These are phyloP conservation scores for Castanopsis chinensis DNA, from an alignment of 306 rosid species.

Conservation along the genomic window DNA sequence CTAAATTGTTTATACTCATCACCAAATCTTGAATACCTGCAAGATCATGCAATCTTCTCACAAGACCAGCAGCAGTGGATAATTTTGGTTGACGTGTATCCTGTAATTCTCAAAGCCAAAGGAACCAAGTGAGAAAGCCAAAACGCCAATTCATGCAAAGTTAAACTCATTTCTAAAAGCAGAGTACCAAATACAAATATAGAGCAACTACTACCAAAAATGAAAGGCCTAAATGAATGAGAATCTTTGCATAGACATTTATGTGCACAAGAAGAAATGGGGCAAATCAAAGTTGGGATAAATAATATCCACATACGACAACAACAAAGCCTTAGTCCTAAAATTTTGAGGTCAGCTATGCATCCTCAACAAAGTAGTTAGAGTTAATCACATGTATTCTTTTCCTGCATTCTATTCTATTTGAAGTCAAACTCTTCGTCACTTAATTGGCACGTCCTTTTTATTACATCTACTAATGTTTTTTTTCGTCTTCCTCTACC, in stretches of 20 bases:
- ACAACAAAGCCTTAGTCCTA: too few relatives aligned
- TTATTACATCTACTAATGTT: too few relatives aligned
- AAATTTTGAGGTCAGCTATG: too few relatives aligned
- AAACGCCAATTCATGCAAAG: slow-evolving; percentile 20
- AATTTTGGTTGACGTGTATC: slow-evolving; percentile 24
- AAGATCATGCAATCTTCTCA: slow-evolving; percentile 50
- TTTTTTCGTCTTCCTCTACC: too few relatives aligned
- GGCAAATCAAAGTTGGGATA: background rate
- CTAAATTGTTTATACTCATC: background rate
- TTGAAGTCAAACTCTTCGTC: too few relatives aligned
- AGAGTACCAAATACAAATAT: background rate
- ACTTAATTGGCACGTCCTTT: too few relatives aligned
- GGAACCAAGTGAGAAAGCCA: slow-evolving; percentile 1
- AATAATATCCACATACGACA: background rate
- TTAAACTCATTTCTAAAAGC: background rate
- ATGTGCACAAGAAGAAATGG: background rate
- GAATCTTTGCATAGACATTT: background rate
- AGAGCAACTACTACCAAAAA: background rate
- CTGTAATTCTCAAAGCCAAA: slow-evolving; percentile 37
- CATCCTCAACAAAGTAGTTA: too few relatives aligned
- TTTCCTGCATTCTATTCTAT: too few relatives aligned
- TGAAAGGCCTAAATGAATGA: background rate
- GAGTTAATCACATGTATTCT: too few relatives aligned
- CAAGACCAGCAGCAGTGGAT: slow-evolving; percentile 54
- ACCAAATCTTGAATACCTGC: slow-evolving; percentile 46